These are phyloP conservation scores for Aspergillus japonicus DNA, from an alignment of 2,329 filamentous ascomycete species.

Conservation along the genomic window DNA sequence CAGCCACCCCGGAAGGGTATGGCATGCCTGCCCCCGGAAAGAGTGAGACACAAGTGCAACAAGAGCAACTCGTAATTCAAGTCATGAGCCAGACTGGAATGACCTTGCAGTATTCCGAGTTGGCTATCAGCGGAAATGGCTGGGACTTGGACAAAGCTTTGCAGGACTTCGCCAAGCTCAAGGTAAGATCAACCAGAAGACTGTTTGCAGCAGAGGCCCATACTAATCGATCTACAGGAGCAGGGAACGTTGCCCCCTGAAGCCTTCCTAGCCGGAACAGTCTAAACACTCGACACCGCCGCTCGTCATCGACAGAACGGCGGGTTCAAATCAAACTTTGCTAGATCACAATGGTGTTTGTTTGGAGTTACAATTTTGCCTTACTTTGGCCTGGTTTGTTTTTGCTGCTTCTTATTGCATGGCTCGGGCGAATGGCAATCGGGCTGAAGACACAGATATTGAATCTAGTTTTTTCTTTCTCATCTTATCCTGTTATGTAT, in stretches of 20 bases:
- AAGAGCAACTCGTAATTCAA: slow-evolving; percentile 68
- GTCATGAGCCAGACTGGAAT: slow-evolving; percentile 77
- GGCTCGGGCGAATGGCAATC: slow-evolving; percentile 33
- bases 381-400: not conserved
- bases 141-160: slow-evolving; percentile 80
- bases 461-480: slow-evolving; percentile 15
- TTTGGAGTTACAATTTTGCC: slow-evolving; percentile 1
- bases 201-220: not conserved
- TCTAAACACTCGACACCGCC: slow-evolving; percentile 4
- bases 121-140: slow-evolving; percentile 74
- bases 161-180: slow-evolving; percentile 71
- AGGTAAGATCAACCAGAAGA: slow-evolving; percentile 52
- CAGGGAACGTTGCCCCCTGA: slow-evolving; percentile 49
- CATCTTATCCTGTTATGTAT: slow-evolving; percentile 19
- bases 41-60: slow-evolving; percentile 54
- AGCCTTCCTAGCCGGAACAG: slow-evolving; percentile 45
- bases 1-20: slow-evolving; percentile 39
- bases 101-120: slow-evolving; percentile 72
- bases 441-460: slow-evolving; percentile 17
- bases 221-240: slow-evolving; percentile 29
- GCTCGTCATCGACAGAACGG: not conserved
- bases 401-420: slow-evolving; percentile 27
- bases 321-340: not conserved
- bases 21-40: slow-evolving; percentile 45
- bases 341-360: not conserved